phyloP scores from a whole-genome alignment of 1,284 basidiomycete genomes.

The Coriolopsis trogii region DNA sequence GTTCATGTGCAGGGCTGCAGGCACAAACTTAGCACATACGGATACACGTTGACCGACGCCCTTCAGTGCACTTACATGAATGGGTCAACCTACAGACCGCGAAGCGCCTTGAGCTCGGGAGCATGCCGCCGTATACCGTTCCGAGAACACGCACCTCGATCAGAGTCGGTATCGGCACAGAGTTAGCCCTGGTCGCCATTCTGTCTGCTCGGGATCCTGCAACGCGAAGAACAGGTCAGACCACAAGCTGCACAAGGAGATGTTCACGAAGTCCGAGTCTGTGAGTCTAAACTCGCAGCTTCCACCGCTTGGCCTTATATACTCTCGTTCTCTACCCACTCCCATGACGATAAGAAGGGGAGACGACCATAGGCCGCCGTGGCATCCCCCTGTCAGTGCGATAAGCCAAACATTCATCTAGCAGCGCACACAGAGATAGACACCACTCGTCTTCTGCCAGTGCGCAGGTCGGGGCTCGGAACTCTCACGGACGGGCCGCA shows the following conservation, averaged over 20 bases:
- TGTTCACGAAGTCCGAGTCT: too few species aligned
- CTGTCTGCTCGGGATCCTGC: background rate
- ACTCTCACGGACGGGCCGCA: slow-evolving; percentile 9
- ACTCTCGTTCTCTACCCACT: too few species aligned
- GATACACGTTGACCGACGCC: background rate
- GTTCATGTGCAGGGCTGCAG: slow-evolving; percentile 58
- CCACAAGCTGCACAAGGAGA: too few species aligned
- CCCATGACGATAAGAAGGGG: background rate
- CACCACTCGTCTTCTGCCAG: too few species aligned
- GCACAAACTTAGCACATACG: background rate
- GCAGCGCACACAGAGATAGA: too few species aligned
- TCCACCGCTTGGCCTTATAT: too few species aligned
- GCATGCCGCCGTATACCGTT: background rate
- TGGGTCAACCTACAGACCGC: slow-evolving; percentile 52
- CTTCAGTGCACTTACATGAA: slow-evolving; percentile 50
- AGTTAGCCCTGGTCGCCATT: slow-evolving; percentile 28
- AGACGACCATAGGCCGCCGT: background rate
- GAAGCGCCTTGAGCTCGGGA: background rate
- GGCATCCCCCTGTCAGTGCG: background rate
- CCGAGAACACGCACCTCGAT: slow-evolving; percentile 35
- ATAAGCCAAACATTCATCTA: too few species aligned
- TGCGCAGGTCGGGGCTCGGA: too few species aligned
- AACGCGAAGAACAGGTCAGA: too few species aligned
- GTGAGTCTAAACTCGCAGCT: too few species aligned
- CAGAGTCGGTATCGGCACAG: slow-evolving; percentile 27